Conservation (phyloP, 768 basidiomycete species). For the Termitomyces sp. region DNA sequence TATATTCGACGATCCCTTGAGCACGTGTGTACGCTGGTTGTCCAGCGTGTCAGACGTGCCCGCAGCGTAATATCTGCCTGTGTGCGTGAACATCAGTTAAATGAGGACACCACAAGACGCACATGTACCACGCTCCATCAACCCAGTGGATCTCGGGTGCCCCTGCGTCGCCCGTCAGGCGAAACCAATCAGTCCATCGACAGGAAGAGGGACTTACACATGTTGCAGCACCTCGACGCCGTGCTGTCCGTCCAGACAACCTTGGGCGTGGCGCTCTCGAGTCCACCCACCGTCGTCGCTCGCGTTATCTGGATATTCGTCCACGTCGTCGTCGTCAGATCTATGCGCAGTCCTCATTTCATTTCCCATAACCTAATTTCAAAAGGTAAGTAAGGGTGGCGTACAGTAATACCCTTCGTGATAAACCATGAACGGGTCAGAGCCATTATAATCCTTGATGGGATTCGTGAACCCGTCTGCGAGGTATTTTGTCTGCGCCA, state of each 20-base stretch:
- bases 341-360: slow-evolving; percentile 9
- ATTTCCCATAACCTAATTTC: no score
- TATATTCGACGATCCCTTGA: slow-evolving; percentile 24
- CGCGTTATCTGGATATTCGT: slow-evolving; percentile 25
- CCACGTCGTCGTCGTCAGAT: slow-evolving; percentile 26
- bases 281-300: slow-evolving; percentile 24
- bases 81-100: background rate
- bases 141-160: slow-evolving; percentile 28
- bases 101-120: background rate
- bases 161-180: slow-evolving; percentile 15
- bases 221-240: slow-evolving; percentile 24
- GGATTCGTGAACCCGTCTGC: slow-evolving; percentile 21
- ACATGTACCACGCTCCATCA: slow-evolving; percentile 28
- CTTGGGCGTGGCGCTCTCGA: slow-evolving; percentile 31
- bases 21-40: slow-evolving; percentile 27
- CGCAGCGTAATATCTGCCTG: slow-evolving; percentile 24
- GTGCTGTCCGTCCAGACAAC: slow-evolving; percentile 25
- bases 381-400: background rate
- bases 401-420: slow-evolving; percentile 26
- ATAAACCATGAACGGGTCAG: slow-evolving; percentile 27
- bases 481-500: slow-evolving; percentile 3
- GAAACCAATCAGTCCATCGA: no score
- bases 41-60: slow-evolving; percentile 26
- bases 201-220: slow-evolving; percentile 15
- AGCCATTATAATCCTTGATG: slow-evolving; percentile 22